Evolutionary conservation across 306 rosid genomes (phyloP), one percentile per base, ranked within the genome.

Genomic region (Quercus glauca): DNA sequence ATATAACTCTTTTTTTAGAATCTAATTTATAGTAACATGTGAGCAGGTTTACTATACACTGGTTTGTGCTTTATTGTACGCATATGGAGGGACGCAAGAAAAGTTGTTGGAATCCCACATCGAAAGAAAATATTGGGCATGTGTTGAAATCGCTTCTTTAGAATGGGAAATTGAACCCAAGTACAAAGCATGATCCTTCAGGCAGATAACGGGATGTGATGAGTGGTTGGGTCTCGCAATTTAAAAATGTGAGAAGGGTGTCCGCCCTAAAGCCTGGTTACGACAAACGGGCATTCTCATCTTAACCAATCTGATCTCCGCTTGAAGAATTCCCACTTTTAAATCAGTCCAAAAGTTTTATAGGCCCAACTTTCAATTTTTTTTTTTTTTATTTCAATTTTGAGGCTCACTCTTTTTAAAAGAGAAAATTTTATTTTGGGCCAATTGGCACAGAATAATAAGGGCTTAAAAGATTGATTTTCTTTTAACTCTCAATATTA

Each of bases 181-280:
- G 0, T 0, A 0, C 0, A 6, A 0, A 0, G 0, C 26, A 87
- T 90, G 97, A 92, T 94, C 94, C 98, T 90, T 94, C 97, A 89
- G 92, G 96, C 92, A 89, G 96, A 53, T 3, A 85, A 51, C 7
- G 97, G 90, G 97, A 92, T 43, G 17, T 90, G 97, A 92, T 71
- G 91, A 92, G 92, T 82, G 97, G 98, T 85, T 1, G 21, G 6
- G 4, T 53, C 83, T 85, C 79, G 91, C 89, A 0, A 0, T 0
- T 0, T 0, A n/a, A 28, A 0, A 33, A 28, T 88, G 91, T 81
- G 90, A 84, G 96, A 35, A 52, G 96, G 83, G 96, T 88, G 96
- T 80, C 87, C 61, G 70, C 87, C 83, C 96, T 69, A 56, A 80
- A 52, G 92, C 93, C 97, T 92, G 86, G 97, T 94, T 94, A 89